phyloP scores from a whole-genome alignment of 345 rosid species.

The Corchorus olitorius region DNA sequence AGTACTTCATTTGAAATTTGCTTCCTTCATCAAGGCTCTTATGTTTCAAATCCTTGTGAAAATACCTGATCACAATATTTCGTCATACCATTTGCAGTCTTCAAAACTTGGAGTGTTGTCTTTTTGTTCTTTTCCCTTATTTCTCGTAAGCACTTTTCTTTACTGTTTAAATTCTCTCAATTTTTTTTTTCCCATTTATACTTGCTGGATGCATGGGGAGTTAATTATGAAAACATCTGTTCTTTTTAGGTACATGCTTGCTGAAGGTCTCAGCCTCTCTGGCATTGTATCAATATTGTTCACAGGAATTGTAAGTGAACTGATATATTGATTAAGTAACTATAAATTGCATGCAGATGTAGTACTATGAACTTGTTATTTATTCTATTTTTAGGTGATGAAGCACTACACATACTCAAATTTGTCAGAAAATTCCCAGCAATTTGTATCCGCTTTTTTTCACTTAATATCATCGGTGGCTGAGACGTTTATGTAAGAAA shows the following conservation, averaged over 20 bases:
- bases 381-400: constrained; percentile 67
- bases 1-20: constrained; percentile 34
- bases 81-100: constrained; percentile 53
- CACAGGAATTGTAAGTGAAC: constrained; percentile 86
- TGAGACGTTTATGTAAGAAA: constrained; percentile 86
- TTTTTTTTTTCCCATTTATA: neutral
- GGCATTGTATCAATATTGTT: constrained; percentile 97
- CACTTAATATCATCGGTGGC: constrained; percentile 97
- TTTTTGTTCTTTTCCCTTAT: constrained; percentile 94
- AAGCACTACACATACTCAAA: constrained; percentile 93
- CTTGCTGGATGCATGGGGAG: neutral
- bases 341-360: constrained; percentile 13
- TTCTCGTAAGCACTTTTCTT: constrained; percentile 65
- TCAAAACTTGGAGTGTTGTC: constrained; percentile 98
- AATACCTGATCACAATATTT: constrained; percentile 17
- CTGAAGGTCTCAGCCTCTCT: constrained; percentile 98
- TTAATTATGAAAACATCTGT: constrained; percentile 11
- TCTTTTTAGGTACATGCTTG: constrained; percentile 87
- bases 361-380: constrained; percentile 8
- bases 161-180: constrained; percentile 4
- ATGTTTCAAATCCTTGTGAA: neutral
- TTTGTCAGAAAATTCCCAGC: constrained; percentile 91
- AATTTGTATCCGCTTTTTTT: constrained; percentile 88
- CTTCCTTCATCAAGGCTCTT: constrained; percentile 6
- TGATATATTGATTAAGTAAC: neutral